These are phyloP conservation scores for Suillus bovinus DNA, from an alignment of 768 basidiomycete genomes.

Conservation along the genomic window DNA sequence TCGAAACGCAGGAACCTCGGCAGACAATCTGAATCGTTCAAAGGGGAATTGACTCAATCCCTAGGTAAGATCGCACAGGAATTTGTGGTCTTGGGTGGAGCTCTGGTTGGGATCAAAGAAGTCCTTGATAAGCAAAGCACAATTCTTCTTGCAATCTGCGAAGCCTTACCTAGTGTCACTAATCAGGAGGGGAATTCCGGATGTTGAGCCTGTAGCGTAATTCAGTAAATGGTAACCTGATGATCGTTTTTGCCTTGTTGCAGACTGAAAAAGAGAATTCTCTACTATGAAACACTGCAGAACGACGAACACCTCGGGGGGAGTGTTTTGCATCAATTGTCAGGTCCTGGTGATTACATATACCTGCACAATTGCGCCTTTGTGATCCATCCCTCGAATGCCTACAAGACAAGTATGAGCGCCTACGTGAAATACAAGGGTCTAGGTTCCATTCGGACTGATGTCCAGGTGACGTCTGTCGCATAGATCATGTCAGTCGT, in stretches of 20 bases:
- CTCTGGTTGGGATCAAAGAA: no score
- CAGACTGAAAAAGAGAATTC: constrained; percentile 62
- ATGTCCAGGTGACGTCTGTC: constrained; percentile 55
- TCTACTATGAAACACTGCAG: constrained; percentile 55
- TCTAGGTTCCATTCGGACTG: constrained; percentile 47
- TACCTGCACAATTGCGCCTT: constrained; percentile 52
- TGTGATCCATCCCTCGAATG: constrained; percentile 48
- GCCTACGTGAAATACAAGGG: constrained; percentile 52
- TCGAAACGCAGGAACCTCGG: no score
- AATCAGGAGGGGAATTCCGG: constrained; percentile 41
- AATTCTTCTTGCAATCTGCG: no score
- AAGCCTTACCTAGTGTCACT: constrained; percentile 1
- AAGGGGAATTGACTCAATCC: no score
- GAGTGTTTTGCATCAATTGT: constrained; percentile 30
- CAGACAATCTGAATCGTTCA: no score
- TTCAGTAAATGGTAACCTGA: no score
- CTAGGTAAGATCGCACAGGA: no score
- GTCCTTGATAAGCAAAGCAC: no score
- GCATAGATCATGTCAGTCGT: constrained; percentile 16
- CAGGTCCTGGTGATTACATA: constrained; percentile 44
- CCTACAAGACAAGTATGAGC: constrained; percentile 53
- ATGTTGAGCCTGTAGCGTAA: no score
- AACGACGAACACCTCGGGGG: constrained; percentile 57
- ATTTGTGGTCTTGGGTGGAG: no score
- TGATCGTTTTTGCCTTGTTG: no score